These are phyloP conservation scores for Thielaviopsis punctulata DNA, from an alignment of 2,329 filamentous ascomycete species.

Conservation along the genomic window DNA sequence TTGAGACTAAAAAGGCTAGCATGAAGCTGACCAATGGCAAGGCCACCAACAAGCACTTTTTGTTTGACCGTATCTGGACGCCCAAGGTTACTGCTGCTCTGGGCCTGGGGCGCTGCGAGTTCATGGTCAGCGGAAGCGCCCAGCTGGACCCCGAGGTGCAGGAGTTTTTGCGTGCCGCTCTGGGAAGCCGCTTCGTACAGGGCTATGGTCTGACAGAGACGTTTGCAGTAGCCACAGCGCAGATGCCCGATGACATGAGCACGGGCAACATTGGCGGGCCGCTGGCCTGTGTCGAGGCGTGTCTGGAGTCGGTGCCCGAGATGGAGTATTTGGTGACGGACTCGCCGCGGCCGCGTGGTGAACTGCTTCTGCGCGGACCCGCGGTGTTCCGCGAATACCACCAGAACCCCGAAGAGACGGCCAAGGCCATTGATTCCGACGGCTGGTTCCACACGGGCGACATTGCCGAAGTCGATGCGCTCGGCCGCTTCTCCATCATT, in stretches of 20 bases:
- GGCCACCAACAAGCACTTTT: constrained; percentile 60
- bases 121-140: constrained; percentile 76
- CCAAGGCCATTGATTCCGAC: constrained; percentile 63
- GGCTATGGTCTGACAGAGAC: constrained; percentile 92
- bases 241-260: constrained; percentile 52
- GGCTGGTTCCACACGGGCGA: constrained; percentile 98
- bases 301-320: constrained; percentile 74
- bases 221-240: constrained; percentile 59
- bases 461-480: constrained; percentile 66
- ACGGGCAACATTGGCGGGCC: constrained; percentile 70
- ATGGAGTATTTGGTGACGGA: constrained; percentile 85
- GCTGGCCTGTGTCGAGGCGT: constrained; percentile 51
- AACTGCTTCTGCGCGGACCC: constrained; percentile 70
- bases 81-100: constrained; percentile 72
- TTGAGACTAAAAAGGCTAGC: constrained; percentile 62
- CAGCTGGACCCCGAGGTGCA: constrained; percentile 81
- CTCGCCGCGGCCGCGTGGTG: constrained; percentile 76
- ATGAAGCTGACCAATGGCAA: constrained; percentile 55
- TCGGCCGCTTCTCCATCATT: constrained; percentile 81
- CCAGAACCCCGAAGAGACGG: constrained; percentile 76
- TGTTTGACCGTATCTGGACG: constrained; percentile 80
- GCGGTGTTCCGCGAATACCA: constrained; percentile 74
- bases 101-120: constrained; percentile 55
- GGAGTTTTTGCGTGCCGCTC: constrained; percentile 70
- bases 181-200: constrained; percentile 63